Evolutionary conservation across 2,329 filamentous ascomycete species (phyloP).

Genomic region (Paecilomyces sp.): DNA sequence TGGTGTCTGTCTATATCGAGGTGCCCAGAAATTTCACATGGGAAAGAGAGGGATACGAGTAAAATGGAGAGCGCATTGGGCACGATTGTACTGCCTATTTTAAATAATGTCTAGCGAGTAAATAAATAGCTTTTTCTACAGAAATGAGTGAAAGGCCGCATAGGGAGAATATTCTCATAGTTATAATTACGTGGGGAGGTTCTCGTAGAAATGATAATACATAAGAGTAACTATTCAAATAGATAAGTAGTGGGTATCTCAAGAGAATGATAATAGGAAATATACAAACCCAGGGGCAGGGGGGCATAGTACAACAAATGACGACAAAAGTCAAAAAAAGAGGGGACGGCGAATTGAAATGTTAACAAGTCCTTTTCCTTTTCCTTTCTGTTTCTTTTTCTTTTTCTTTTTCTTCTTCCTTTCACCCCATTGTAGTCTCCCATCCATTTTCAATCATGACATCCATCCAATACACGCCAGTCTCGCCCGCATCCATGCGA

Average conservation of each 20-base stretch:
- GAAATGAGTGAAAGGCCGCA: not conserved
- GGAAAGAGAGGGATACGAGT: not conserved
- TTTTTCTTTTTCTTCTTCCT: not conserved
- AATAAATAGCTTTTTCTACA: not conserved
- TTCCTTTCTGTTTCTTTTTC: too few relatives aligned
- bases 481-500: constrained; percentile 41
- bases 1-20: too few relatives aligned
- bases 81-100: not conserved
- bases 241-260: not conserved
- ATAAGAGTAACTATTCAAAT: not conserved
- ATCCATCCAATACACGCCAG: constrained; percentile 48
- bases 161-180: not conserved
- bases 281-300: not conserved
- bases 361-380: too few relatives aligned
- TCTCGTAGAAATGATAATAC: not conserved
- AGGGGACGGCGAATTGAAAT: not conserved
- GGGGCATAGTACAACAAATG: too few relatives aligned
- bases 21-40: not conserved
- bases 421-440: constrained; percentile 48
- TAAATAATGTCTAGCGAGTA: not conserved
- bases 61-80: not conserved
- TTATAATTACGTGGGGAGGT: not conserved
- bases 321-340: constrained; percentile 3
- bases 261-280: not conserved
- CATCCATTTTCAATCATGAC: constrained; percentile 51